These are phyloP conservation scores for Silene noctiflora DNA, from an alignment of 179 eudicot species.

Conservation along the genomic window DNA sequence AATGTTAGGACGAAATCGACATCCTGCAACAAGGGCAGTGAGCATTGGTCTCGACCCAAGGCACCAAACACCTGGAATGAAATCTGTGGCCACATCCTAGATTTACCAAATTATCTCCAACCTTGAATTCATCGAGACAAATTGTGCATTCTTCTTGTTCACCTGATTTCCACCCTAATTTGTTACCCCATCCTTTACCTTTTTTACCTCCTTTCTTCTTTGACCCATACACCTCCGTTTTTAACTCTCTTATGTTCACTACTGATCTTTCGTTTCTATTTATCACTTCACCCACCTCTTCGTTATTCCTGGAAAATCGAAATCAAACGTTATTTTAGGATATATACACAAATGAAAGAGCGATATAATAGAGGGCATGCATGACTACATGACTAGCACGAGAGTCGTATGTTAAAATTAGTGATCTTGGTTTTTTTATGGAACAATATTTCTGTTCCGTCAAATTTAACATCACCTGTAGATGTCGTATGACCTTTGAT, in stretches of 20 bases:
- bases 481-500: too few species aligned
- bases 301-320: conserved; percentile 31
- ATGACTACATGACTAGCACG: too few species aligned
- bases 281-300: conserved; percentile 31
- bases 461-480: too few species aligned
- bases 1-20: conserved; percentile 21
- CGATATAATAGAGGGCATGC: too few species aligned
- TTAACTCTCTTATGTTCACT: conserved; percentile 22
- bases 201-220: conserved; percentile 29
- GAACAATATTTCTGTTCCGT: too few species aligned
- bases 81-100: conserved; percentile 62
- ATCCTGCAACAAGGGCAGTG: conserved; percentile 81
- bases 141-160: conserved; percentile 68
- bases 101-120: conserved; percentile 45
- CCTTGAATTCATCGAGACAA: conserved; percentile 56
- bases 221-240: conserved; percentile 37
- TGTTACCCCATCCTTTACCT: conserved; percentile 45
- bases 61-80: conserved; percentile 61
- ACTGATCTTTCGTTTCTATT: conserved; percentile 20
- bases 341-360: not conserved
- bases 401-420: too few species aligned
- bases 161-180: conserved; percentile 47
- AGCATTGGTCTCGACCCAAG: conserved; percentile 57
- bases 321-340: not conserved
- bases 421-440: too few species aligned